Percentiles rank a stretch among this genome's conserved stretches.
Conservation (phyloP, 139 green algal species). For the Chlorella sp. region DNA sequence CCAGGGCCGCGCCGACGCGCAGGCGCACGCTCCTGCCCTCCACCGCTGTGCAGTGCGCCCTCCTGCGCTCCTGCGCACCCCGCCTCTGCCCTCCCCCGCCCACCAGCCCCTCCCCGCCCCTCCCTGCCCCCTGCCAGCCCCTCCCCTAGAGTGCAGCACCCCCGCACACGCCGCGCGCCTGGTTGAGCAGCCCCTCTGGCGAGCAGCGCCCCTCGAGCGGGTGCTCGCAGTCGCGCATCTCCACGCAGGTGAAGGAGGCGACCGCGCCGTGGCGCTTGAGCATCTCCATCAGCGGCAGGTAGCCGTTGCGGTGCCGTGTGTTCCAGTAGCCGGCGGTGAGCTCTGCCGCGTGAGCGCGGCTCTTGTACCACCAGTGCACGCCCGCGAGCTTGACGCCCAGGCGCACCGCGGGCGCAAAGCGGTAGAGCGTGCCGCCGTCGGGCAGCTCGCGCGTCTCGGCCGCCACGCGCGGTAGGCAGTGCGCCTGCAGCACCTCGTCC, state of each 20-base stretch:
- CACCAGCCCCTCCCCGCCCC: background rate
- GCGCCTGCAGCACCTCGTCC: constrained; percentile 58
- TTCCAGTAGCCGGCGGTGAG: constrained; percentile 99
- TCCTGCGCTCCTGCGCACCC: background rate
- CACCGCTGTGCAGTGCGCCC: background rate
- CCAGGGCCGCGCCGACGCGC: background rate
- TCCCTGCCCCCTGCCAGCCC: background rate
- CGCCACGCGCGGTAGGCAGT: constrained; percentile 63
- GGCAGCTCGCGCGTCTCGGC: constrained; percentile 41
- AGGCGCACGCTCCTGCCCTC: background rate
- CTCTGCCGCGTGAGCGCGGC: constrained; percentile 92
- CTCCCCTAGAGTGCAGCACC: background rate
- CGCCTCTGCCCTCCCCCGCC: background rate
- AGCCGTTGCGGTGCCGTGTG: constrained; percentile 88
- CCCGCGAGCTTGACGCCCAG: constrained; percentile 93
- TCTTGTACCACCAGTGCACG: constrained; percentile 99
- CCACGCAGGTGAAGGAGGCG: constrained; percentile 97
- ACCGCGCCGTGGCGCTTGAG: constrained; percentile 64
- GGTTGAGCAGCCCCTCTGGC: constrained; percentile 84
- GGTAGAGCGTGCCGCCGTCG: constrained; percentile 35
- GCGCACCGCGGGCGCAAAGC: constrained; percentile 50
- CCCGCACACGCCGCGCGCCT: constrained; percentile 31
- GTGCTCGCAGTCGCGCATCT: constrained; percentile 99
- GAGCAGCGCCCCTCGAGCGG: constrained; percentile 85
- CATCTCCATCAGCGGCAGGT: constrained; percentile 69